Percentiles rank a stretch among this genome's conserved stretches.
phyloP scores from a whole-genome alignment of 371 early-diverging fungal species.

The Nematocida sp. region DNA sequence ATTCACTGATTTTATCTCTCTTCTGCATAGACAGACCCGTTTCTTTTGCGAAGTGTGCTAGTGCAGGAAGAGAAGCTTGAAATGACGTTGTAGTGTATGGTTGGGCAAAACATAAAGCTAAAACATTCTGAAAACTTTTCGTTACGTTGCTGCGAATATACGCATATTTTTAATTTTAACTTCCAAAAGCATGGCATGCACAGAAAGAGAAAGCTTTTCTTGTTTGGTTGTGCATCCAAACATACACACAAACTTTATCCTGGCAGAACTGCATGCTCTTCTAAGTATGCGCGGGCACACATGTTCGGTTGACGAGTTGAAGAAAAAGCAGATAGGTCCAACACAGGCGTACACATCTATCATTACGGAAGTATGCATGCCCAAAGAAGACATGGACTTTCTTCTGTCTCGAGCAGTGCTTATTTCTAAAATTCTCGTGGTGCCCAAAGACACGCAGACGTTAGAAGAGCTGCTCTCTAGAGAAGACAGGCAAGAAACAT shows the following conservation, averaged over 20 bases:
- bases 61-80: no score
- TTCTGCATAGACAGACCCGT: no score
- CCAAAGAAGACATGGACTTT: neutral
- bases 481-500: neutral
- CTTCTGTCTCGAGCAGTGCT: conserved; percentile 15
- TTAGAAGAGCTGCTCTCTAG: neutral
- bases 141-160: no score
- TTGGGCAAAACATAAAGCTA: no score
- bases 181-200: no score
- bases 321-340: neutral
- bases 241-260: neutral
- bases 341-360: neutral
- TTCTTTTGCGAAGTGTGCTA: no score
- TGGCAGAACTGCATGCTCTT: neutral
- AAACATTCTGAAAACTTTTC: no score
- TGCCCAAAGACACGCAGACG: neutral
- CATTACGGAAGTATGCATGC: neutral
- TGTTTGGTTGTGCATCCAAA: neutral
- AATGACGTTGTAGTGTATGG: no score
- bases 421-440: neutral
- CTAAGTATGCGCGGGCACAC: neutral
- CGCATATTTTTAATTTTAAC: no score
- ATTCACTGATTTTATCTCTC: no score
- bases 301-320: neutral
- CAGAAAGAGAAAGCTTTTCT: no score